These are phyloP conservation scores for Beauveria pseudobassiana DNA, from an alignment of 2,329 filamentous ascomycete genomes.

Conservation along the genomic window DNA sequence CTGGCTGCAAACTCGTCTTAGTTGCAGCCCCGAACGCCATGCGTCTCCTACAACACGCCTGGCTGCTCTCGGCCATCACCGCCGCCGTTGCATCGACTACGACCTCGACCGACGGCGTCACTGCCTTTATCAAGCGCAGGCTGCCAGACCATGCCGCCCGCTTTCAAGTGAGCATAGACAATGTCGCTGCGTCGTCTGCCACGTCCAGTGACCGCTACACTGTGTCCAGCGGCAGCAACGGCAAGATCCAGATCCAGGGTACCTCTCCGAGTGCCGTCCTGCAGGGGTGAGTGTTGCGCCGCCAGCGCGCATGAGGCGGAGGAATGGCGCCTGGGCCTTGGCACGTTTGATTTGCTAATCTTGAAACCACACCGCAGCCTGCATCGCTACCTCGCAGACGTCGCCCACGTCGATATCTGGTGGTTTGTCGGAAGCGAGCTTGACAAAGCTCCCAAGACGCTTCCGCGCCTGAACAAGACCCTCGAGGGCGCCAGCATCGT, in stretches of 20 bases:
- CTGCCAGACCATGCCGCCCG: slow-evolving; percentile 14
- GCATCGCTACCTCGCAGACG: slow-evolving; percentile 15
- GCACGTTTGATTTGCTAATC: neutral
- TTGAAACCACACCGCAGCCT: slow-evolving; percentile 4
- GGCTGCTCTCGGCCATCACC: neutral
- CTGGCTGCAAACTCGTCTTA: neutral
- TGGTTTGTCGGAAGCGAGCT: slow-evolving; percentile 16
- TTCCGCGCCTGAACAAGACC: slow-evolving; percentile 11
- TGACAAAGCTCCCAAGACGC: slow-evolving; percentile 13
- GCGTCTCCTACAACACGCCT: neutral
- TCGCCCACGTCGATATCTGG: slow-evolving; percentile 16
- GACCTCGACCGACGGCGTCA: slow-evolving; percentile 9
- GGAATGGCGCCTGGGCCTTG: neutral
- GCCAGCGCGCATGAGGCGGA: neutral
- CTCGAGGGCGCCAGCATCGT: slow-evolving; percentile 13
- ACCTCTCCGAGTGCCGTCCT: slow-evolving; percentile 14
- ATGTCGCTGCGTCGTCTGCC: neutral
- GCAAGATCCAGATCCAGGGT: slow-evolving; percentile 15
- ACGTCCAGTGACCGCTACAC: slow-evolving; percentile 12
- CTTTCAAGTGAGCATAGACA: slow-evolving; percentile 12
- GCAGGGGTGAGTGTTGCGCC: slow-evolving; percentile 11
- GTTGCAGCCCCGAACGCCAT: neutral
- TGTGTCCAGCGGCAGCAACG: slow-evolving; percentile 13
- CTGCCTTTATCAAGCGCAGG: slow-evolving; percentile 15
- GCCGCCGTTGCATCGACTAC: neutral